Evolutionary conservation across 805 yeast species (phyloP).

Genomic region (Metschnikowia shivogae): DNA sequence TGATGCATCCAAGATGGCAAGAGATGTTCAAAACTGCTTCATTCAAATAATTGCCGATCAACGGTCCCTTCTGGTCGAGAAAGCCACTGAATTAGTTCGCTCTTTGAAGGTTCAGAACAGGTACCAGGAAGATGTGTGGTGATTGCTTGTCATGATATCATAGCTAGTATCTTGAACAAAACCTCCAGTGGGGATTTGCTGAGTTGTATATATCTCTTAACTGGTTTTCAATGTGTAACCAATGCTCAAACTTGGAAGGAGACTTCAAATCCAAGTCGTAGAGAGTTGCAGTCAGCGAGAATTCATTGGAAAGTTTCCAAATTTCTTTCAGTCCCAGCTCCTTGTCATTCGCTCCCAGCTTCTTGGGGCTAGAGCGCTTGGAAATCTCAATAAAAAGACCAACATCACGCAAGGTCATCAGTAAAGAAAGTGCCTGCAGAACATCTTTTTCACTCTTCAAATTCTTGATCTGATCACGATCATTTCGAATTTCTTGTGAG

Average conservation of each 20-base stretch:
- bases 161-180: neutral
- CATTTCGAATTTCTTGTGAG: conserved; percentile 31
- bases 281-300: conserved; percentile 30
- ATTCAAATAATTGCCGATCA: conserved; percentile 56
- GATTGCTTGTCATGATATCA: conserved; percentile 9
- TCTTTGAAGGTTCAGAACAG: conserved; percentile 76
- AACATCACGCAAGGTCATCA: conserved; percentile 57
- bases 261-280: conserved; percentile 51
- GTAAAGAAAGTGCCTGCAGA: conserved; percentile 34
- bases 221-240: conserved; percentile 42
- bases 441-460: conserved; percentile 33
- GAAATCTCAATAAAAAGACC: conserved; percentile 44
- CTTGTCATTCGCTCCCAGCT: no score
- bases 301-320: neutral
- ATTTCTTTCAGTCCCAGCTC: no score
- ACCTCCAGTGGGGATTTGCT: conserved; percentile 6
- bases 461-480: conserved; percentile 30
- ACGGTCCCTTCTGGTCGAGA: conserved; percentile 59
- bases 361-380: neutral
- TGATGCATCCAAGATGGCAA: conserved; percentile 94
- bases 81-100: conserved; percentile 74
- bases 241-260: conserved; percentile 38
- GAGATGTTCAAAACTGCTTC: conserved; percentile 78
- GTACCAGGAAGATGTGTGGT: conserved; percentile 99
- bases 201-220: conserved; percentile 16